Base-by-base conservation (phyloP, 371 early-diverging fungal genomes). In the Mortierella sp. region DNA sequence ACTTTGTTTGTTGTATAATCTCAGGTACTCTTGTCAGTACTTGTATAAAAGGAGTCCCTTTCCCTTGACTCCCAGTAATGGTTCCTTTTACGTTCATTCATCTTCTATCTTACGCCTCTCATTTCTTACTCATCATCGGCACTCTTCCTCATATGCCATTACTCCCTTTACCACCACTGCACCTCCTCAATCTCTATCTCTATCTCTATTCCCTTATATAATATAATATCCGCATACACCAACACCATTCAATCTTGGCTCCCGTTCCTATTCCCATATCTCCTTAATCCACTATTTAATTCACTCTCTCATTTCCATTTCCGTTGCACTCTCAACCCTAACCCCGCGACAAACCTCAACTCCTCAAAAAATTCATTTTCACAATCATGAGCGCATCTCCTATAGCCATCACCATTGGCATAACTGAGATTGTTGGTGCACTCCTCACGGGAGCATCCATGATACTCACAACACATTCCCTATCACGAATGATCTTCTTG, bases 401-500 rank as follows among this genome's bases (percentile, higher is more conserved):
- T 20, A 72, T 72, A 39, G 65, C 73, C 5, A 62, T 49, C 10
- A 28, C 20, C 0, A 62, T 79, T 32, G 24, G 43, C 2, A 55
- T 66, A 10, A 60, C 70, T 30, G 76, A 79, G 49, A 18, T 79
- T 30, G 57, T 79, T 9, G 80, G 80, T 16, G 57, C 75, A 5
- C 30, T 75, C 9, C 70, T 79, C 37, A 66, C 70, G 20, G 80
- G 80, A 5, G 72, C 75, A 14, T 75, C 75, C 28, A 59, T 79
- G 11, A 65, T 67, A 22, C 72, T 79, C 54, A 67, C 76, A 3
- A 70, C 57, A 14, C 80, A 79, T 30, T 75, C 80, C 8, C 64
- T 79, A 14, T 58, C 64, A 12, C 77, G 74, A 40, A 79, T 79
- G 80, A 32, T 68, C 61, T 79, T 79, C 54, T 35, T 79, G 32